Evolutionary conservation across 2,329 filamentous ascomycete species (phyloP), one percentile per base, ranked within the genome.

Genomic region (Pseudogymnoascus sp.): DNA sequence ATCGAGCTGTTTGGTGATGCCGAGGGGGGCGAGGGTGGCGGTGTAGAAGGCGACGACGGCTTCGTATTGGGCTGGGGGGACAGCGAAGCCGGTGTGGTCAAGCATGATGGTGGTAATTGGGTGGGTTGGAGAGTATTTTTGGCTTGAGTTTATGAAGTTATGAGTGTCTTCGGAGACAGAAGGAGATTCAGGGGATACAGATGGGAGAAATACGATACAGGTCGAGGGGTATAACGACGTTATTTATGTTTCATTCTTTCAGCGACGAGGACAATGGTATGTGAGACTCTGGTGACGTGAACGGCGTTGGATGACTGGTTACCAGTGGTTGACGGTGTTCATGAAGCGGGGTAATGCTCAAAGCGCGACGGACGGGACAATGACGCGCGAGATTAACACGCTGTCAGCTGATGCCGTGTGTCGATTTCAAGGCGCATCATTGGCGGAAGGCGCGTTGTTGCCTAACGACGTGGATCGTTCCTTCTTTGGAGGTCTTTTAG

Each of bases 371-470:
- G 18, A 5, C 27, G 25, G 25, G 18, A 18, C 2, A 18, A 18
- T 18, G 18, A 18, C 18, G 18, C 45, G 45, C 45, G 45, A 52
- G 27, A 52, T 31, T 31, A 31, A 52, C 45, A 52, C 45, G 45
- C 13, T 31, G 27, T 52, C 45, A 52, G 45, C 45, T 52, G 45
- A 52, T 9, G n/a, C 27, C 45, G 45, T 31, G 25, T 31, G 45
- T 5, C 45, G 15, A 25, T 6, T 31, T 15, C 7, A 31, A 1
- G 4, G n/a, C 1, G 4, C 13, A 3, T 31, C 15, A 52, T 52
- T 52, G 45, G 45, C 13, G 45, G 45, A 52, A 52, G 45, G 27
- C 45, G 45, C 27, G 45, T 52, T 52, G 45, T 52, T 52, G 45
- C 45, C 45, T 52, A 31, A 52, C 31, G 45, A 31, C 27, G n/a